Conservation (phyloP, 768 basidiomycete genomes). For the button mushroom (Agaricus bisporus) region DNA sequence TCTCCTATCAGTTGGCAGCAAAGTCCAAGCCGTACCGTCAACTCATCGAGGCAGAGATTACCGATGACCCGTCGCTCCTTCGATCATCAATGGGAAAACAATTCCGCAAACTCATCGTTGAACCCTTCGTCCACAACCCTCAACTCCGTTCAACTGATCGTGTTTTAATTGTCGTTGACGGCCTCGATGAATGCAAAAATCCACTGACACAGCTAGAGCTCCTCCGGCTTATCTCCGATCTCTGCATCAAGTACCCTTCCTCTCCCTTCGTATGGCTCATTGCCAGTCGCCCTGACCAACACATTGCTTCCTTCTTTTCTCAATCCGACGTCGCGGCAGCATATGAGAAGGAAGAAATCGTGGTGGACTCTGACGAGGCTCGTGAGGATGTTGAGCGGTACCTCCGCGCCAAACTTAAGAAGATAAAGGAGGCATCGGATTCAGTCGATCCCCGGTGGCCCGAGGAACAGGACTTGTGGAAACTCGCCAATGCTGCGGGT, state of each 20-base stretch:
- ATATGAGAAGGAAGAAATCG: background rate
- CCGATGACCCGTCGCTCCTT: conserved; percentile 3
- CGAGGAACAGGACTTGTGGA: background rate
- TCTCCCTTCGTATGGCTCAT: background rate
- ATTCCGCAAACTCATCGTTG: conserved; percentile 10
- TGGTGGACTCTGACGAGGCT: background rate
- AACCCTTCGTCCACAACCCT: conserved; percentile 6
- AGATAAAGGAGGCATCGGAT: background rate
- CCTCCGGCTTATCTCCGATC: background rate
- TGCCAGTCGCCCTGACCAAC: background rate
- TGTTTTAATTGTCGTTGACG: background rate
- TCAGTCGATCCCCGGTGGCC: background rate
- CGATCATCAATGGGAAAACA: conserved; percentile 10
- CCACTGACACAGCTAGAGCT: background rate
- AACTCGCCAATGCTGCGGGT: background rate
- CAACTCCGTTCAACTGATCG: no score
- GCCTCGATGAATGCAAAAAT: background rate
- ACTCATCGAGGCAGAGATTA: conserved; percentile 9
- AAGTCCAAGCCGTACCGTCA: background rate
- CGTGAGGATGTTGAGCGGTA: background rate
- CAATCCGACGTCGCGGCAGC: background rate
- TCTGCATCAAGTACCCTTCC: background rate
- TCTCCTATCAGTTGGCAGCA: conserved; percentile 17
- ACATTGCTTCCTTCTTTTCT: background rate
- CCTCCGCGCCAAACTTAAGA: background rate